phyloP scores from a whole-genome alignment of 305 asterid species.

The Fraxinus paxiana region DNA sequence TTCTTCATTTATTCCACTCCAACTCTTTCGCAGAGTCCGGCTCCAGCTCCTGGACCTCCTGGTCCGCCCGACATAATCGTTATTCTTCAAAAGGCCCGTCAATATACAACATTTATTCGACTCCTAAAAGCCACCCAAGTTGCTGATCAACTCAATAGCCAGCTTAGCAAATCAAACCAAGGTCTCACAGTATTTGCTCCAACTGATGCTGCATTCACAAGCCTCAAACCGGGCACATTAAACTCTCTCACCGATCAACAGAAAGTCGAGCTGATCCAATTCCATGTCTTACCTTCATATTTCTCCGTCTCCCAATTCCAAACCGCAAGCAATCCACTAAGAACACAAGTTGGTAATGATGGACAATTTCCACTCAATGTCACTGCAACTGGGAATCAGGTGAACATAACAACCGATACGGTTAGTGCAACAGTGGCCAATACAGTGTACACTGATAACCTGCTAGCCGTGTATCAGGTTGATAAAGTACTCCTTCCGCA shows the following conservation, averaged over 20 bases:
- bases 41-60: conserved; percentile 28
- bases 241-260: conserved; percentile 48
- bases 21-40: conserved; percentile 41
- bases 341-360: conserved; percentile 52
- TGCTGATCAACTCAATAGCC: conserved; percentile 32
- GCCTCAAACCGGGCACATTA: conserved; percentile 43
- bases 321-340: conserved; percentile 51
- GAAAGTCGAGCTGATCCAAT: conserved; percentile 49
- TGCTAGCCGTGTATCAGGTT: conserved; percentile 55
- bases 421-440: conserved; percentile 44
- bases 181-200: conserved; percentile 63
- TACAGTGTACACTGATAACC: conserved; percentile 39
- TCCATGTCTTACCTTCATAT: conserved; percentile 49
- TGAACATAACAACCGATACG: conserved; percentile 57
- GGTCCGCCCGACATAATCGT: too few relatives aligned
- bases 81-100: conserved; percentile 44
- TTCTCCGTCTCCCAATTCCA: conserved; percentile 49
- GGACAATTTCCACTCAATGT: conserved; percentile 47
- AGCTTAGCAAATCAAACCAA: conserved; percentile 46
- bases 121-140: conserved; percentile 40
- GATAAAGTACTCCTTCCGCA: conserved; percentile 60
- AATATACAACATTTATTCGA: conserved; percentile 32
- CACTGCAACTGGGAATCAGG: conserved; percentile 39
- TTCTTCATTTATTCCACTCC: conserved; percentile 21
- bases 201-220: conserved; percentile 43